phyloP scores from a whole-genome alignment of 1,284 basidiomycete genomes.

The Heterobasidion irregulare region DNA sequence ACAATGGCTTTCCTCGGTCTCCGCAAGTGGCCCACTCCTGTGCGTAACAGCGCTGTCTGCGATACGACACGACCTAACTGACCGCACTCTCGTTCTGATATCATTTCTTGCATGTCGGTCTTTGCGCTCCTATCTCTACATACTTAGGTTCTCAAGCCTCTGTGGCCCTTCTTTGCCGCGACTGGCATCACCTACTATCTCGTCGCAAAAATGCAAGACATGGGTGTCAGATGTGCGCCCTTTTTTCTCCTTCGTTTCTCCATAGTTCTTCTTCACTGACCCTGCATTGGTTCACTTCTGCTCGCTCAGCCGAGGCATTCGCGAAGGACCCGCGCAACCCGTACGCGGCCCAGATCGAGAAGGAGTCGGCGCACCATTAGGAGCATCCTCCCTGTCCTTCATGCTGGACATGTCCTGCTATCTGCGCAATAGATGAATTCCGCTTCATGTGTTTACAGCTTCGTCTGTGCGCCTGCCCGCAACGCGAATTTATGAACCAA shows the following conservation, averaged over 20 bases:
- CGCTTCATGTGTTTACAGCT: not conserved
- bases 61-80: not conserved
- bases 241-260: constrained; percentile 4
- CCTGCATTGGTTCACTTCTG: not conserved
- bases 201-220: constrained; percentile 54
- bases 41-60: constrained; percentile 24
- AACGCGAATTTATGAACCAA: not conserved
- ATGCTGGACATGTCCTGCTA: not conserved
- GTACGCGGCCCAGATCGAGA: constrained; percentile 67
- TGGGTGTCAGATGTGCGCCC: constrained; percentile 59
- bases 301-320: constrained; percentile 47
- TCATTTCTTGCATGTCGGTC: not conserved
- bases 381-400: too few species aligned
- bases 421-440: not conserved
- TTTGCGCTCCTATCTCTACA: not conserved
- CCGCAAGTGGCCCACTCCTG: constrained; percentile 73
- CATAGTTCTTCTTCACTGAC: not conserved
- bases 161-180: constrained; percentile 72
- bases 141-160: constrained; percentile 52
- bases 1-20: constrained; percentile 67
- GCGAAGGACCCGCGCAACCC: constrained; percentile 74
- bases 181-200: constrained; percentile 57
- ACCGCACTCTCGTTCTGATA: not conserved
- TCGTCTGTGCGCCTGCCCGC: not conserved
- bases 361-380: constrained; percentile 18